Evolutionary conservation across 1,284 basidiomycete species (phyloP).

Genomic region (Mycocalia duriaeana): DNA sequence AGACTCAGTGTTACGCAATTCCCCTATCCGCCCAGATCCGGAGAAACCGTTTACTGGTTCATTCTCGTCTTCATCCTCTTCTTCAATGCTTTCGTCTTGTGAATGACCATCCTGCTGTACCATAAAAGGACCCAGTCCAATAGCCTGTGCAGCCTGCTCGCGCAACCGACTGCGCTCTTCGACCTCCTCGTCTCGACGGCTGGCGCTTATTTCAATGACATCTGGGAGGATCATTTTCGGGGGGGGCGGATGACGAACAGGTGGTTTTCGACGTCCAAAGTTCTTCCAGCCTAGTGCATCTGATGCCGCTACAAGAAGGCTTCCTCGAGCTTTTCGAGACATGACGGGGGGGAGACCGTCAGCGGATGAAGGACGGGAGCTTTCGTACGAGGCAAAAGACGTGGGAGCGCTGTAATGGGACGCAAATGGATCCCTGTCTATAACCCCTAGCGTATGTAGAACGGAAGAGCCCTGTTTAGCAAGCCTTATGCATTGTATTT

Average conservation of each 20-base stretch:
- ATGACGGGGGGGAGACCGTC: constrained; percentile 16
- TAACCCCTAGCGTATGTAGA: constrained; percentile 7
- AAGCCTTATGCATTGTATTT: background rate
- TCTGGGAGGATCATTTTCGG: constrained; percentile 48
- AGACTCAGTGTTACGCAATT: constrained; percentile 7
- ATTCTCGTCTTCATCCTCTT: constrained; percentile 20
- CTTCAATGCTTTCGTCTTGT: constrained; percentile 24
- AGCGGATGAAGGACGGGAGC: constrained; percentile 20
- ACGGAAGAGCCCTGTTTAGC: background rate
- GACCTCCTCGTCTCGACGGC: constrained; percentile 50
- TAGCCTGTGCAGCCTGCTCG: constrained; percentile 68
- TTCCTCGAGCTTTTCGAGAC: constrained; percentile 33
- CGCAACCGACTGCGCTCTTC: constrained; percentile 68
- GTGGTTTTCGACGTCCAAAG: constrained; percentile 42
- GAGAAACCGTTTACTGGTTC: constrained; percentile 1
- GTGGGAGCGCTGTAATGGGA: constrained; percentile 19
- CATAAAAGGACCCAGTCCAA: constrained; percentile 50
- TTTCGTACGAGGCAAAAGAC: constrained; percentile 19
- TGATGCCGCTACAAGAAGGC: constrained; percentile 52
- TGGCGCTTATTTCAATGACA: constrained; percentile 67
- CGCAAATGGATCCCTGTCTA: constrained; percentile 18
- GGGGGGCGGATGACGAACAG: constrained; percentile 34
- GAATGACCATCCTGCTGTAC: constrained; percentile 25
- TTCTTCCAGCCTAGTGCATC: constrained; percentile 42
- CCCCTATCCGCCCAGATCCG: background rate